Evolutionary conservation across 2,329 filamentous ascomycete species (phyloP).

Genomic region (Fusarium decemcellulare): DNA sequence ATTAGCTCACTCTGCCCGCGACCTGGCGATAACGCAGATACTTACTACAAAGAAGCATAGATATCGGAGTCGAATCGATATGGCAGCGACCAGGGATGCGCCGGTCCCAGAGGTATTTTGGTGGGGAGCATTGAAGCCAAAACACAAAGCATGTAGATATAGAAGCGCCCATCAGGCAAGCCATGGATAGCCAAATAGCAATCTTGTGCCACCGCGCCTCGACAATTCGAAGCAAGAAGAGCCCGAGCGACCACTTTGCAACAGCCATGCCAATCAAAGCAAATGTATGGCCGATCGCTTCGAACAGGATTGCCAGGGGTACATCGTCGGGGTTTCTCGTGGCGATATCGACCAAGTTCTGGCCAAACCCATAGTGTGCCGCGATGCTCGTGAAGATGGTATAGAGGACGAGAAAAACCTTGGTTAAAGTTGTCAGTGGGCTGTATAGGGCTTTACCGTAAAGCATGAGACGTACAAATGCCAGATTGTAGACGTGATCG

Average conservation of each 20-base stretch:
- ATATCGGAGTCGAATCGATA: constrained; percentile 35
- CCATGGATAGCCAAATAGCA: constrained; percentile 51
- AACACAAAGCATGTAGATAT: constrained; percentile 29
- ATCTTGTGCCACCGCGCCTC: constrained; percentile 51
- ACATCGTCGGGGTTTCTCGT: constrained; percentile 32
- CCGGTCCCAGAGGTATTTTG: constrained; percentile 38
- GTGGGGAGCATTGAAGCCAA: constrained; percentile 37
- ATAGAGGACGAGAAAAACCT: constrained; percentile 49
- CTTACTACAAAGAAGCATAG: constrained; percentile 43
- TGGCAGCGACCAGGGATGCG: constrained; percentile 33
- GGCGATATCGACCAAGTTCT: constrained; percentile 41
- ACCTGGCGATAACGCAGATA: not conserved
- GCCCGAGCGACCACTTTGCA: constrained; percentile 56
- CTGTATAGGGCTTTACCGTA: not conserved
- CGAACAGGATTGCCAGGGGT: constrained; percentile 47
- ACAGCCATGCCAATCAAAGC: constrained; percentile 56
- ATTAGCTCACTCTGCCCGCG: not conserved
- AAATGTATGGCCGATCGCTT: constrained; percentile 53
- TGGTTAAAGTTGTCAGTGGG: not conserved
- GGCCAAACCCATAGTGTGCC: constrained; percentile 53
- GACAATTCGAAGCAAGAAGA: constrained; percentile 57
- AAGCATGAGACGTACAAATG: constrained; percentile 25
- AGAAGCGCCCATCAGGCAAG: constrained; percentile 35
- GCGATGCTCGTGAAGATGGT: constrained; percentile 51
- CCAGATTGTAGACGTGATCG: constrained; percentile 52